These are phyloP conservation scores for Chalciporus piperatoides DNA, from an alignment of 1,284 basidiomycete species.

Conservation along the genomic window DNA sequence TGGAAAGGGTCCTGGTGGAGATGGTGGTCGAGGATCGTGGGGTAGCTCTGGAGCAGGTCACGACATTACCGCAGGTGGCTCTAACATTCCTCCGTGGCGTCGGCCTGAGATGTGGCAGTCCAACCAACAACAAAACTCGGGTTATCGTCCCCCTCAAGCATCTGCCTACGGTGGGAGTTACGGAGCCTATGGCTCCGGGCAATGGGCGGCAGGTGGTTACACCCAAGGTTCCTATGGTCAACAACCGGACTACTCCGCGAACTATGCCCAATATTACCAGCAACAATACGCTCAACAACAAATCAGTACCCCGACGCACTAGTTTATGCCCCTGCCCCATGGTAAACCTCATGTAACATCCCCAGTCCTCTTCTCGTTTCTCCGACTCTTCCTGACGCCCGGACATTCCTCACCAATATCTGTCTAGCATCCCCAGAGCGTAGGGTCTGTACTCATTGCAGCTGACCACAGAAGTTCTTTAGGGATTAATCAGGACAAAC, in stretches of 20 bases:
- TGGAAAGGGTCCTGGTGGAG: constrained; percentile 53
- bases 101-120: constrained; percentile 81
- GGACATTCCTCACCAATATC: constrained; percentile 21
- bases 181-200: constrained; percentile 34
- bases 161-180: constrained; percentile 44
- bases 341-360: constrained; percentile 28
- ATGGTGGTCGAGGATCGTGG: constrained; percentile 57
- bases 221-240: constrained; percentile 38
- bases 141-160: constrained; percentile 51
- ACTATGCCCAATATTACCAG: constrained; percentile 80
- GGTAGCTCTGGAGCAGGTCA: constrained; percentile 57
- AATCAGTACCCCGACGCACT: constrained; percentile 49
- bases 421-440: constrained; percentile 25
- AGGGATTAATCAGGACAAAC: constrained; percentile 31
- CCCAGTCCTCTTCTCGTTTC: constrained; percentile 11
- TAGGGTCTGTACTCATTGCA: constrained; percentile 36
- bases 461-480: constrained; percentile 36
- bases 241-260: constrained; percentile 65
- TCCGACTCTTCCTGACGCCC: constrained; percentile 17
- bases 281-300: constrained; percentile 75
- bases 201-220: constrained; percentile 49
- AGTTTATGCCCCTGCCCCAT: constrained; percentile 18
- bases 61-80: constrained; percentile 74
- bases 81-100: constrained; percentile 82
- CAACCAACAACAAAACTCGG: constrained; percentile 42